Evolutionary conservation across 768 basidiomycete genomes (phyloP).

Genomic region (Nidula microcarpa): DNA sequence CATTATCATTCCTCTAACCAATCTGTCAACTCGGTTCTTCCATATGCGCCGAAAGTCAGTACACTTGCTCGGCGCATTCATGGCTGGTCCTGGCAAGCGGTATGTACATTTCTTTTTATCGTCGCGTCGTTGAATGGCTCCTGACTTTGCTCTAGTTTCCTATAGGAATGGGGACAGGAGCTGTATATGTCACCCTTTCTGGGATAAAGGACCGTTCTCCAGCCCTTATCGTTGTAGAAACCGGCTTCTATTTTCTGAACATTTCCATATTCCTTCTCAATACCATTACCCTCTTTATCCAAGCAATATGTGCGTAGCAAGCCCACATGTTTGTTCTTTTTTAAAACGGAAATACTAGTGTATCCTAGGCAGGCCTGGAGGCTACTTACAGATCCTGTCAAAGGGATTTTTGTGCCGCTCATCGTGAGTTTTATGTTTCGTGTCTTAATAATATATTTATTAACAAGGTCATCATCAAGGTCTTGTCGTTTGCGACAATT

Average conservation of each 20-base stretch:
- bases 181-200: constrained; percentile 45
- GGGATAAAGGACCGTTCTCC: constrained; percentile 30
- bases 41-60: constrained; percentile 6
- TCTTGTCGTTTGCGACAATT: constrained; percentile 47
- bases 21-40: too few species aligned
- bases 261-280: constrained; percentile 41
- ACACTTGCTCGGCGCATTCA: constrained; percentile 39
- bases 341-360: constrained; percentile 19
- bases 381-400: constrained; percentile 39
- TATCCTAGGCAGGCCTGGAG: constrained; percentile 39
- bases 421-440: constrained; percentile 8
- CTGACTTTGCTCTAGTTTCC: constrained; percentile 30
- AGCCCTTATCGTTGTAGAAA: constrained; percentile 31
- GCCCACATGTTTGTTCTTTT: background rate
- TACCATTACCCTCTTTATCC: constrained; percentile 33
- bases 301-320: constrained; percentile 32
- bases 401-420: constrained; percentile 39
- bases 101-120: constrained; percentile 16
- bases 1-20: too few species aligned
- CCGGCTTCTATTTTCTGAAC: constrained; percentile 44
- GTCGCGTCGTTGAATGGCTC: background rate
- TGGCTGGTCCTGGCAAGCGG: constrained; percentile 50
- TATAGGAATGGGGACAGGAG: constrained; percentile 47
- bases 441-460: too few species aligned
- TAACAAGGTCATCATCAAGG: constrained; percentile 15